A percentile compares a stretch with the other conserved stretches of the same genome.
Conservation (phyloP, 768 basidiomycete genomes). For the Podaxis carcinomalis region DNA sequence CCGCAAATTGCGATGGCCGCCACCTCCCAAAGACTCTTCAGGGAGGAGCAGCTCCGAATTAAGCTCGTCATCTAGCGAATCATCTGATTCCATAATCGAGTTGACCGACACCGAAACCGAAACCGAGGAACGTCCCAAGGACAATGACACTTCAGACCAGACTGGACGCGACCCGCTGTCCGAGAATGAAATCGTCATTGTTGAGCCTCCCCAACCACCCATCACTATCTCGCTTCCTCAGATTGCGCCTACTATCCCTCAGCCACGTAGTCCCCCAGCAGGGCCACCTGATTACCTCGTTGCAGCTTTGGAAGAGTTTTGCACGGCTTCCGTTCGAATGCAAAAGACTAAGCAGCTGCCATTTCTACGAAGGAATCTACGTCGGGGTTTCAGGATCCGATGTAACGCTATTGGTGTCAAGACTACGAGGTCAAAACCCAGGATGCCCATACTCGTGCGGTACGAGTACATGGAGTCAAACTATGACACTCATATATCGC, state of each 20-base stretch:
- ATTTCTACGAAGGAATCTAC: conserved; percentile 12
- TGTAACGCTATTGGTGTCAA: conserved; percentile 12
- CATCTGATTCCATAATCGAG: neutral
- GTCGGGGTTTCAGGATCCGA: conserved; percentile 13
- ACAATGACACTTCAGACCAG: neutral
- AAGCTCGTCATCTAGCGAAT: conserved; percentile 1
- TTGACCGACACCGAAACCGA: neutral
- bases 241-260: conserved; percentile 2
- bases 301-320: conserved; percentile 8
- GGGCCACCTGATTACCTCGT: neutral
- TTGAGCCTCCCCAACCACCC: conserved; percentile 14
- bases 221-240: conserved; percentile 18
- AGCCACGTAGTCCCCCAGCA: neutral
- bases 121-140: neutral
- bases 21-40: neutral
- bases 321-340: conserved; percentile 1
- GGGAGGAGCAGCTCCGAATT: neutral
- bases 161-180: neutral
- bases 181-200: conserved; percentile 11
- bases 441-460: conserved; percentile 1
- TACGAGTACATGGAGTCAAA: conserved; percentile 4
- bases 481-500: neutral
- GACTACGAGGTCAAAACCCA: neutral
- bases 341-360: conserved; percentile 12
- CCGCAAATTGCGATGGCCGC: conserved; percentile 1